phyloP scores from a whole-genome alignment of 1,284 basidiomycete species.

The Cutaneotrichosporon arboriforme region DNA sequence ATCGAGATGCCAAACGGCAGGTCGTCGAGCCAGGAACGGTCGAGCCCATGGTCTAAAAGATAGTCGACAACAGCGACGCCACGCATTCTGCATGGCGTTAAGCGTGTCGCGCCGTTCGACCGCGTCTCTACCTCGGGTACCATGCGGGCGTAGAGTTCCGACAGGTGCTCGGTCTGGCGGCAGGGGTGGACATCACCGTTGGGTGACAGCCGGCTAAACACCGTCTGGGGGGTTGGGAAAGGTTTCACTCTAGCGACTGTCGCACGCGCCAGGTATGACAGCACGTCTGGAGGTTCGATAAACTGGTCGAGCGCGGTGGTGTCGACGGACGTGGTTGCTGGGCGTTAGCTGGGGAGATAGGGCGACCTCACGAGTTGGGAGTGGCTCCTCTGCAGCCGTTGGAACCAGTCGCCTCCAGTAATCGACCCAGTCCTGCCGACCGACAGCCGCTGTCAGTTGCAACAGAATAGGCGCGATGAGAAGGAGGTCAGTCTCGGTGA shows the following conservation, averaged over 20 bases:
- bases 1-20: slow-evolving; percentile 66
- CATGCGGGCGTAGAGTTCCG: slow-evolving; percentile 24
- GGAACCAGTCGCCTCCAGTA: slow-evolving; percentile 77
- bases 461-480: slow-evolving; percentile 62
- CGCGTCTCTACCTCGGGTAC: slow-evolving; percentile 44
- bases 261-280: slow-evolving; percentile 37
- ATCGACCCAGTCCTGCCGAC: slow-evolving; percentile 76
- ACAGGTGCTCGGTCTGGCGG: slow-evolving; percentile 20
- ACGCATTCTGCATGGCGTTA: slow-evolving; percentile 5
- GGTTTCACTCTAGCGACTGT: slow-evolving; percentile 19
- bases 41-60: slow-evolving; percentile 57
- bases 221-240: slow-evolving; percentile 26
- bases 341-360: neutral
- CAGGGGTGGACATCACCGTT: slow-evolving; percentile 22
- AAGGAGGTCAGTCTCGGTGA: slow-evolving; percentile 55
- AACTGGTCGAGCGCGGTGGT: slow-evolving; percentile 29
- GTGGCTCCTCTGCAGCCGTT: slow-evolving; percentile 38
- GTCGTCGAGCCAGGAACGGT: slow-evolving; percentile 52
- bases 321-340: slow-evolving; percentile 12
- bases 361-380: neutral
- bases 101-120: neutral
- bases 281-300: slow-evolving; percentile 47
- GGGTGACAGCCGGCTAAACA: slow-evolving; percentile 53
- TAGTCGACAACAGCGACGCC: slow-evolving; percentile 60
- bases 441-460: slow-evolving; percentile 56